Evolutionary conservation across 2,329 filamentous ascomycete species (phyloP), one percentile per base, ranked within the genome.

Genomic region (Nannizzia gypsea): DNA sequence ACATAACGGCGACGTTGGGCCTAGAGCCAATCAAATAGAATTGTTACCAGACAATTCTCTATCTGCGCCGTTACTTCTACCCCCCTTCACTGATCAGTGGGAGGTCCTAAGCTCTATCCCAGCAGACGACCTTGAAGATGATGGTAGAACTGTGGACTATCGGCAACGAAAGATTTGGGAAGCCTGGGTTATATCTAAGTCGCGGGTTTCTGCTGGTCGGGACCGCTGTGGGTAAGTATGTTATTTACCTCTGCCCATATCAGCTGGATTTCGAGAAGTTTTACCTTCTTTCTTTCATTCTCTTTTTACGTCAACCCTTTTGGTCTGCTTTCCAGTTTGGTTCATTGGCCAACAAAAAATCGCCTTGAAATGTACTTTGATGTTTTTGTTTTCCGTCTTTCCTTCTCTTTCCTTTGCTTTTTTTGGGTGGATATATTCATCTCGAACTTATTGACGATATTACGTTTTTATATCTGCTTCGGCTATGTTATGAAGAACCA

Each of bases 131-230:
- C 62, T 73, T n/a, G 72, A 70, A 3, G 74, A 73, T 62, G 69
- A 73, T 56, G 74, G 71, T 1, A 24, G 68, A 6, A 64, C 63
- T 56, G 73, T 75, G 26, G 63, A 65, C 28, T 66, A 66, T 17
- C 67, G 69, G 5, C 72, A 74, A 61, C 63, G 67, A 17, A 62
- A 66, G 38, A 60, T 73, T 42, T 75, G 73, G 73, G 70, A 74
- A 63, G 68, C 68, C 38, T 74, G 72, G 73, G 70, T 74, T 22
- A 64, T 73, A 50, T 67, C 72, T 22, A 60, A 61, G 52, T 36
- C 64, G 58, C 46, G 48, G 11, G 11, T 52, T n/a, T 20, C 48
- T 52, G 17, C 48, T 28, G 17, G 42, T 34, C 46, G 46, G 58
- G 56, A 22, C 58, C 48, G 26, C 3, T 31, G 4, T n/a, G 11